Evolutionary conservation across 305 asterid genomes (phyloP), one percentile per base, ranked within the genome.

Genomic region (Solanum hybrid): DNA sequence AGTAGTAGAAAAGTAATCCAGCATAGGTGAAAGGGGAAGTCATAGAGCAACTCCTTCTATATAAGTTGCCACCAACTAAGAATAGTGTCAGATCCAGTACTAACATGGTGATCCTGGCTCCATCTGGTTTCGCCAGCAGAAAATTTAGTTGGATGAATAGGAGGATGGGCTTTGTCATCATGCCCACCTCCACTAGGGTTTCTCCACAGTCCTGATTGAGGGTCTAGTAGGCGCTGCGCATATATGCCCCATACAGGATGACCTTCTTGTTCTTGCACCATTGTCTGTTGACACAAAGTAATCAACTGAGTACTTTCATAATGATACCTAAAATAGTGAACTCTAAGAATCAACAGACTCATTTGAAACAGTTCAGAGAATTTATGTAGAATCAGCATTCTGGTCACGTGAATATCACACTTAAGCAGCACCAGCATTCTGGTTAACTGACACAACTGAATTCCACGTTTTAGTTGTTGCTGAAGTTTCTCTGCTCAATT

Each of bases 101-200:
- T 91, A 81, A 97, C 99, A 93, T 96, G 96, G 94, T 97, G 99
- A 91, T 97, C 98, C 78, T 93, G 97, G 91, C 98, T 97, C 99
- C 99, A 97, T 36, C 94, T 87, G 88, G 98, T 91, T 94, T 96
- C 99, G 89, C 99, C 99, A 91, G 96, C 94, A 82, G 98, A 95
- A 94, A 94, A 96, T 90, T 94, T 97, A 85, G 99, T 97, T 86
- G 99, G 99, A 94, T 97, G 99, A 90, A 97, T 97, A 79, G 99
- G 99, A 86, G 99, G 99, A 90, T 97, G 99, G 75, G 99, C 99
- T 89, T 96, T 96, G 96, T 97, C 99, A 93, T 97, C 98, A 92
- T 96, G 98, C 89, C 98, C 98, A 76, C 99, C 99, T 91, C 91
- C 92, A 87, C 94, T 91, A 89, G 99, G 99, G 89, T 94, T 91